phyloP scores from a whole-genome alignment of 768 basidiomycete species.

The Sarcodon aspratus region DNA sequence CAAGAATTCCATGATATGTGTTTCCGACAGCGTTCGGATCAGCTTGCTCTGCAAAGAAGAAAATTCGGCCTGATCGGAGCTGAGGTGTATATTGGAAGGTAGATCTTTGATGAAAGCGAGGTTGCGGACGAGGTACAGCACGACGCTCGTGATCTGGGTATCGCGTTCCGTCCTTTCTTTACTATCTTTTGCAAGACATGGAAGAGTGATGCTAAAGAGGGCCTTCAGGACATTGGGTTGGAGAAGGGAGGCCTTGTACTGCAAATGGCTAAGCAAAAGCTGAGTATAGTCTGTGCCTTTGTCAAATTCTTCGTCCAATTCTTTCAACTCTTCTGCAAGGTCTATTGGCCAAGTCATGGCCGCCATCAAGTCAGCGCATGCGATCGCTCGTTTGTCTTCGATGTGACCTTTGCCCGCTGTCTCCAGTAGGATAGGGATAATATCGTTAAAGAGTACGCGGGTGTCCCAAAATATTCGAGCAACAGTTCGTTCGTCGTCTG shows the following conservation, averaged over 20 bases:
- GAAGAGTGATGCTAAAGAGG: constrained; percentile 64
- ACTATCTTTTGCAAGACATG: constrained; percentile 58
- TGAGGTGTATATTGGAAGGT: constrained; percentile 56
- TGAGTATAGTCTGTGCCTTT: constrained; percentile 84
- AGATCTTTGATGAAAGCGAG: constrained; percentile 90
- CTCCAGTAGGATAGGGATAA: constrained; percentile 73
- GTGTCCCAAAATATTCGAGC: constrained; percentile 88
- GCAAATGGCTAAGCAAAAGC: constrained; percentile 66
- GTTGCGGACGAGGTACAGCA: constrained; percentile 86
- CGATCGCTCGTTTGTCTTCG: constrained; percentile 75
- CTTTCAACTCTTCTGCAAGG: constrained; percentile 86
- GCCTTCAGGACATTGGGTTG: constrained; percentile 58
- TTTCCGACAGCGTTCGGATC: constrained; percentile 56
- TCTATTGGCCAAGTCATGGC: constrained; percentile 99
- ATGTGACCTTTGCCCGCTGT: constrained; percentile 71
- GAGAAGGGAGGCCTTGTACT: constrained; percentile 81
- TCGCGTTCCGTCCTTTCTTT: constrained; percentile 73
- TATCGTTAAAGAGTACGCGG: constrained; percentile 77
- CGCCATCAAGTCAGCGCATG: constrained; percentile 81
- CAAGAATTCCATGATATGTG: constrained; percentile 66
- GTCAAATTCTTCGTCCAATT: constrained; percentile 76
- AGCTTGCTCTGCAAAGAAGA: constrained; percentile 71
- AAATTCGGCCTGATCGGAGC: constrained; percentile 71
- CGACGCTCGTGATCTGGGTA: constrained; percentile 75
- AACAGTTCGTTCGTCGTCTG: constrained; percentile 92